Evolutionary conservation across 2,329 filamentous ascomycete species (phyloP).

Genomic region (Basipetospora chlamydospora): DNA sequence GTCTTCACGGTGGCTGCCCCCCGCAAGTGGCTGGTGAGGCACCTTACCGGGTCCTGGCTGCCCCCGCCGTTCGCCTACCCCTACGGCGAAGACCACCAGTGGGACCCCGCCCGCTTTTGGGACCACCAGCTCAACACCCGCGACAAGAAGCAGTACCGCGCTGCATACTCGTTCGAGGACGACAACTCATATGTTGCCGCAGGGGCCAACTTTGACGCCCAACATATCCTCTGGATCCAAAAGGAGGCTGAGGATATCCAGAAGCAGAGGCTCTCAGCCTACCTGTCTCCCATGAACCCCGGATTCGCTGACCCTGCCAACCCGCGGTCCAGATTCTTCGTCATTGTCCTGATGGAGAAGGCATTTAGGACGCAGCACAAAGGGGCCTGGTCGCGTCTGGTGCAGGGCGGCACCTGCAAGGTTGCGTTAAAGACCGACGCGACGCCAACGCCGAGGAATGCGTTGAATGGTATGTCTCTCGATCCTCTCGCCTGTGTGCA

Average conservation of each 20-base stretch:
- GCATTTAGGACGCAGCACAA: neutral
- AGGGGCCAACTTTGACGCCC: neutral
- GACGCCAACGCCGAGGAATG: too few species aligned
- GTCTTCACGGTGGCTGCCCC: neutral
- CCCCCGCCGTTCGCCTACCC: neutral
- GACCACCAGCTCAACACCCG: neutral
- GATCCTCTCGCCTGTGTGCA: too few species aligned
- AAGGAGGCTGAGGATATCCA: neutral
- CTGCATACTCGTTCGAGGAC: neutral
- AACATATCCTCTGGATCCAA: neutral
- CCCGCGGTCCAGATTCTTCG: neutral
- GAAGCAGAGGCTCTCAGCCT: neutral
- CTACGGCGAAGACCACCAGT: constrained; percentile 1
- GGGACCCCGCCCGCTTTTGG: neutral
- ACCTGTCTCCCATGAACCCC: neutral
- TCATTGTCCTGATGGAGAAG: neutral
- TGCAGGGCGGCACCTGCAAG: neutral
- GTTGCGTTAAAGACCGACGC: too few species aligned
- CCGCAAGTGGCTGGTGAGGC: neutral
- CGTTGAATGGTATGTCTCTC: neutral
- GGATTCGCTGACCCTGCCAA: neutral
- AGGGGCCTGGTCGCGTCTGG: neutral
- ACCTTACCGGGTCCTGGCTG: neutral
- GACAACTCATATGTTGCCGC: neutral
- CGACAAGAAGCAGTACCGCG: neutral